Conservation (phyloP, 441 rosid genomes). For the Theobroma grandiflorum region DNA sequence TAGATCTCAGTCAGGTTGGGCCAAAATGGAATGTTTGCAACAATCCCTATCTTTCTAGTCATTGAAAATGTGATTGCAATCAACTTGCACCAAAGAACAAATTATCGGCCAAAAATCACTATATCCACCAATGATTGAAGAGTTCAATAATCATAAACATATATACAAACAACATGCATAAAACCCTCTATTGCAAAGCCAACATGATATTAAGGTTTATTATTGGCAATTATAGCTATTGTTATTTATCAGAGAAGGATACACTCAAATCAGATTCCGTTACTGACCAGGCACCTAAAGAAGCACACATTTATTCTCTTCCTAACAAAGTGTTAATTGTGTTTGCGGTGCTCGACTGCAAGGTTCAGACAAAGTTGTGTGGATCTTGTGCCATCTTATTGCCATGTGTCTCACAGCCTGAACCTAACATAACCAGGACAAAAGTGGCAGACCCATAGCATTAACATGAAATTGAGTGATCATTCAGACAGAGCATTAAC, state of each 20-base stretch:
- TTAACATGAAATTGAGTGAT: background rate
- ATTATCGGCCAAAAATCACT: slow-evolving; percentile 11
- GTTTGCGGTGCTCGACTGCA: background rate
- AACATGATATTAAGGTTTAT: background rate
- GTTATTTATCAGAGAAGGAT: background rate
- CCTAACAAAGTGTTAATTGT: background rate
- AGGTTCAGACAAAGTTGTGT: background rate
- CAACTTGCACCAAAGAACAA: background rate
- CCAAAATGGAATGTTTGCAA: background rate
- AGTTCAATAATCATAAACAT: background rate
- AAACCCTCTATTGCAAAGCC: background rate
- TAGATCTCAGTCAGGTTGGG: slow-evolving; percentile 9
- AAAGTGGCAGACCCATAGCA: background rate
- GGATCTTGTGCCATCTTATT: background rate
- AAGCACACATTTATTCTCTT: background rate
- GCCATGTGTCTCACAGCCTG: background rate
- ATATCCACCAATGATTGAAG: background rate
- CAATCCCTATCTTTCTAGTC: background rate
- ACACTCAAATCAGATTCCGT: background rate
- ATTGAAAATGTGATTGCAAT: background rate
- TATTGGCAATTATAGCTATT: background rate
- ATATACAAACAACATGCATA: background rate
- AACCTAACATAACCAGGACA: background rate
- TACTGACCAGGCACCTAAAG: background rate
- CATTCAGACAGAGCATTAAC: background rate